Evolutionary conservation across 306 rosid genomes (phyloP).

Genomic region (Cucurbita pepo): DNA sequence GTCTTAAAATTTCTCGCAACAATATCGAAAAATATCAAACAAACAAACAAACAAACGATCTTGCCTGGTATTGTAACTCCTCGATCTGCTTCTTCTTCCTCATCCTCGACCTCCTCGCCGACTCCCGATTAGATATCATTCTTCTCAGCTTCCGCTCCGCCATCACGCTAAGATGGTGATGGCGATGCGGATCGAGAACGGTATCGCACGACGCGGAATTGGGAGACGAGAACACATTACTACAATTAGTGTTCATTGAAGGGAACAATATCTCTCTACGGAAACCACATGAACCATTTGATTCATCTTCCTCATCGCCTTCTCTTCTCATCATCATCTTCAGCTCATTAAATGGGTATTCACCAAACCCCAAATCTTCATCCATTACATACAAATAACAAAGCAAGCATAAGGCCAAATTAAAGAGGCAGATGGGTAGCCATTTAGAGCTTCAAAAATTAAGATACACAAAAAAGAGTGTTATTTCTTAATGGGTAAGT

Average conservation of each 20-base stretch:
- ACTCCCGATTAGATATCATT: constrained; percentile 31
- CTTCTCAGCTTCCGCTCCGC: constrained; percentile 19
- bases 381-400: neutral
- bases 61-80: constrained; percentile 15
- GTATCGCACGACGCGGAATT: constrained; percentile 4
- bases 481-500: neutral
- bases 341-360: neutral
- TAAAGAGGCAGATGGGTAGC: neutral
- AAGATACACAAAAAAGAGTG: neutral
- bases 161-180: neutral
- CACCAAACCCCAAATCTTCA: neutral
- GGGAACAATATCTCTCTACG: constrained; percentile 2
- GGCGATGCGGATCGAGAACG: neutral
- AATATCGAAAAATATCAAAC: too few species aligned
- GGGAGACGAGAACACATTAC: constrained; percentile 13
- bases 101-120: constrained; percentile 23
- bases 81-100: constrained; percentile 29
- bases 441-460: neutral
- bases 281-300: neutral
- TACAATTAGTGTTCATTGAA: neutral
- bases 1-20: too few species aligned
- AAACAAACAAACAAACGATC: neutral
- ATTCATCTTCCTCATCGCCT: neutral
- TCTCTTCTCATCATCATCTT: neutral
- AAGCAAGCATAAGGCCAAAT: neutral